Conservation (phyloP, 1,284 basidiomycete species). For the Tilletia indica region DNA sequence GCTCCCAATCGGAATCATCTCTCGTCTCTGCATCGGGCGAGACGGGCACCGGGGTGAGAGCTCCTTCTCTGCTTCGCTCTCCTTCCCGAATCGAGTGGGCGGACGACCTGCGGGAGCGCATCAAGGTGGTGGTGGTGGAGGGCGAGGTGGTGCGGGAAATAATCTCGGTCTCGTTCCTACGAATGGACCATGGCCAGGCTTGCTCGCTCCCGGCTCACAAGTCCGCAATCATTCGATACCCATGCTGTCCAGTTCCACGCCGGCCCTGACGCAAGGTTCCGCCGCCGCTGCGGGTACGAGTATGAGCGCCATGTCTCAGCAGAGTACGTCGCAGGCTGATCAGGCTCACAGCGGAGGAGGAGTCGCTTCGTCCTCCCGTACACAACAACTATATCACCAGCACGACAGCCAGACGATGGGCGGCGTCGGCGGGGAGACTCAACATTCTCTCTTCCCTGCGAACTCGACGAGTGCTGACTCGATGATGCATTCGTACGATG, state of each 20-base stretch:
- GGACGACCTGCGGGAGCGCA: not conserved
- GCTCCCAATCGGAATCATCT: not conserved
- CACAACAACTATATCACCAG: not conserved
- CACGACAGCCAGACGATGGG: slow-evolving; percentile 4
- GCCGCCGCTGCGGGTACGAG: not conserved
- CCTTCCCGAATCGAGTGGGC: slow-evolving; percentile 8
- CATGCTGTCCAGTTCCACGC: too few relatives aligned
- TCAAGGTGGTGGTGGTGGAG: not conserved
- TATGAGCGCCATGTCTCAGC: not conserved
- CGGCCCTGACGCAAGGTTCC: too few relatives aligned
- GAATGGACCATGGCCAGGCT: not conserved
- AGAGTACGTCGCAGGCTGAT: too few relatives aligned
- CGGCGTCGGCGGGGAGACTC: not conserved
- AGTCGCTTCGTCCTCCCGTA: not conserved
- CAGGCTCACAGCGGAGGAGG: not conserved
- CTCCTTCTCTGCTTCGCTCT: slow-evolving; percentile 1
- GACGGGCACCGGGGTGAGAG: not conserved
- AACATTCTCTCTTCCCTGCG: not conserved
- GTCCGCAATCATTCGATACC: not conserved
- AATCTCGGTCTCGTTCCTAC: not conserved
- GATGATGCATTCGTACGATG: not conserved
- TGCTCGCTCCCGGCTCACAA: not conserved
- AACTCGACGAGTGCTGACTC: slow-evolving; percentile 1
- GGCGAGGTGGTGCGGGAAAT: too few relatives aligned
- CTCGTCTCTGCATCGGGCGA: not conserved